Evolutionary conservation across 2,329 filamentous ascomycete genomes (phyloP), one percentile per base, ranked within the genome.

Genomic region (Cadophora sp.): DNA sequence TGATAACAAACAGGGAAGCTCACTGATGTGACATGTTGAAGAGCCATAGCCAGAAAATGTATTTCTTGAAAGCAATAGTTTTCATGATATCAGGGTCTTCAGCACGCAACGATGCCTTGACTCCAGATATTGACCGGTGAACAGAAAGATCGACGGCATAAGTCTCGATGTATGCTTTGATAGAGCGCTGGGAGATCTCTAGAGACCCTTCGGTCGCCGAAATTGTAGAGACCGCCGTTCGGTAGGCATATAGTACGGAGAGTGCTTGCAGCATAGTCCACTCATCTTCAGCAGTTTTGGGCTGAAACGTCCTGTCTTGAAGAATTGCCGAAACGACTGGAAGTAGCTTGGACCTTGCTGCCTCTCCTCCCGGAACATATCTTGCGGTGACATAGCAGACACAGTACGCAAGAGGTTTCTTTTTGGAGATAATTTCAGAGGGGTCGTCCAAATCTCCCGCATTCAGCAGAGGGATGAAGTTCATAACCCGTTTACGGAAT

Each of bases 301-400:
- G 47, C 27, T 24, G 59, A 13, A 59, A 62, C 59, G n/a, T 59
- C 18, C 14, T 58, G 4, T 53, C 59, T n/a, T 62, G 61, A 24
- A 69, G 45, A 16, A 69, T 51, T 22, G 50, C 24, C 1, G 45
- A 53, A 20, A 67, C 50, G 8, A 59, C 16, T 2, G 65, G 65
- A 20, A 58, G 27, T 18, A 69, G 61, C 27, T 53, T 62, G 5
- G 50, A 41, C 43, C 62, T 67, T 22, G 48, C 43, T 8, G 36
- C 27, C 4, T 55, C 56, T 5, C 65, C 64, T 7, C 67, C 67
- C 4, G 67, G 67, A 16, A 69, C n/a, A 43, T 62, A 69, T 59
- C 45, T 60, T 22, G 62, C 62, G 13, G 68, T 56, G 20, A 69
- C 68, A 63, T 65, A 69, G 36, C 62, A 69, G 13, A 69, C 67